These are phyloP conservation scores for Geotrichum siamense DNA, from an alignment of 1,139 yeast species.

Conservation along the genomic window DNA sequence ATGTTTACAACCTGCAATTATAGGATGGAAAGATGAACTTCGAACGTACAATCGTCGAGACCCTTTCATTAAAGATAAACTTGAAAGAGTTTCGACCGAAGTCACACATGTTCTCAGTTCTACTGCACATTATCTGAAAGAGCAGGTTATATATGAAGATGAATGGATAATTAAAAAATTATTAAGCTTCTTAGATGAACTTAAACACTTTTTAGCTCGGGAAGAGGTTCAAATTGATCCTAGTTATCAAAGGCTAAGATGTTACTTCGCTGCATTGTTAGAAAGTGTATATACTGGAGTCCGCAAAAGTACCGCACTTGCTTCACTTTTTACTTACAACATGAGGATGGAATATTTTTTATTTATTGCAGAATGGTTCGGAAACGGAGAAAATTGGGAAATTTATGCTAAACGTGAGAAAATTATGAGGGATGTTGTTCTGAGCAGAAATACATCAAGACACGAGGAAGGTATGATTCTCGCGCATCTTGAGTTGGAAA, in stretches of 20 bases:
- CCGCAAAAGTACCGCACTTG: conserved; percentile 38
- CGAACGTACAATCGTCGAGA: conserved; percentile 19
- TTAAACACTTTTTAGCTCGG: conserved; percentile 54
- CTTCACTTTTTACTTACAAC: conserved; percentile 70
- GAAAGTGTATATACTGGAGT: conserved; percentile 60
- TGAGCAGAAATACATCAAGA: conserved; percentile 26
- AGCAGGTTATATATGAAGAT: conserved; percentile 51
- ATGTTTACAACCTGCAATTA: conserved; percentile 58
- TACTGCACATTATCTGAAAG: conserved; percentile 56
- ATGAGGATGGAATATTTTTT: conserved; percentile 79
- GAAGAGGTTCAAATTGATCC: conserved; percentile 58
- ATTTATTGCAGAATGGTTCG: conserved; percentile 90
- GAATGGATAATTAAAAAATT: conserved; percentile 62
- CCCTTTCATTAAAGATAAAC: conserved; percentile 25
- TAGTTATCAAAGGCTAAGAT: conserved; percentile 67
- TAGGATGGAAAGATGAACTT: conserved; percentile 32
- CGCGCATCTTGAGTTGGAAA: conserved; percentile 81
- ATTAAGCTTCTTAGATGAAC: conserved; percentile 55
- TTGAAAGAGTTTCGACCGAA: conserved; percentile 63
- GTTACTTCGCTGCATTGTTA: conserved; percentile 72
- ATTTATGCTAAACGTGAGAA: conserved; percentile 62
- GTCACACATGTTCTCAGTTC: conserved; percentile 69
- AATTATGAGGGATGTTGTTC: conserved; percentile 42
- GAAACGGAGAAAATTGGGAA: conserved; percentile 61
- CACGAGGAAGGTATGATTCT: conserved; percentile 41